Percentiles rank a stretch among this genome's conserved stretches.
phyloP scores from a whole-genome alignment of 495 filamentous ascomycete species.

The Apiosordaria backusii region DNA sequence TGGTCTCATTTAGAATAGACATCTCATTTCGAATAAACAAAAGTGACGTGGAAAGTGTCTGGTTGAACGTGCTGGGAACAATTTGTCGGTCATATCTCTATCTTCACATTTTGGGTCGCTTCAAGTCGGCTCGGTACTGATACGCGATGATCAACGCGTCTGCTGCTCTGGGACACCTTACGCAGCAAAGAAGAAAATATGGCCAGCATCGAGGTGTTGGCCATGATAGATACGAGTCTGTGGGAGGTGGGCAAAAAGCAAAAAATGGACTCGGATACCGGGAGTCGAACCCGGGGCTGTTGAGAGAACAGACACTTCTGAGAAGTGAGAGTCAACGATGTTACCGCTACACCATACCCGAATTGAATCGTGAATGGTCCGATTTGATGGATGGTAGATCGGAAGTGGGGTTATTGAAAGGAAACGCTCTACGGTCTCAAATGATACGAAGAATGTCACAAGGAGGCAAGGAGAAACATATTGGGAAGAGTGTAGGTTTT shows the following conservation, averaged over 20 bases:
- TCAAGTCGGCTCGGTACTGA: no score
- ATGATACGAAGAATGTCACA: background rate
- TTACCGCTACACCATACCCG: slow-evolving; percentile 11
- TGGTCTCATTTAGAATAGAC: no score
- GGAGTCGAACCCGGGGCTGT: slow-evolving; percentile 10
- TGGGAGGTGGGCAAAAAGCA: background rate
- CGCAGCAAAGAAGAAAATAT: background rate
- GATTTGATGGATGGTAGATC: background rate
- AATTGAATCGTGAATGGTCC: slow-evolving; percentile 9
- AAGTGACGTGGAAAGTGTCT: no score
- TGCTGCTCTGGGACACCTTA: no score
- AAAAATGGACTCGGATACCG: slow-evolving; percentile 8
- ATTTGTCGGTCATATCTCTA: no score
- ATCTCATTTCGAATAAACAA: no score
- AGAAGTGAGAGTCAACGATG: slow-evolving; percentile 11
- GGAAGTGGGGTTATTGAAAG: background rate
- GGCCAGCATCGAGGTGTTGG: background rate
- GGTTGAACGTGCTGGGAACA: no score
- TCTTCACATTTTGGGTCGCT: no score
- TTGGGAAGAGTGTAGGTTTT: background rate
- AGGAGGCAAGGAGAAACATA: background rate
- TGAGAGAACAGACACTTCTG: slow-evolving; percentile 10
- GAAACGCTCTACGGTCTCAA: background rate
- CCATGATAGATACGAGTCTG: background rate
- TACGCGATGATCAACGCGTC: no score